Conservation (phyloP, 257 asterid species). For the Apocynum venetum region DNA sequence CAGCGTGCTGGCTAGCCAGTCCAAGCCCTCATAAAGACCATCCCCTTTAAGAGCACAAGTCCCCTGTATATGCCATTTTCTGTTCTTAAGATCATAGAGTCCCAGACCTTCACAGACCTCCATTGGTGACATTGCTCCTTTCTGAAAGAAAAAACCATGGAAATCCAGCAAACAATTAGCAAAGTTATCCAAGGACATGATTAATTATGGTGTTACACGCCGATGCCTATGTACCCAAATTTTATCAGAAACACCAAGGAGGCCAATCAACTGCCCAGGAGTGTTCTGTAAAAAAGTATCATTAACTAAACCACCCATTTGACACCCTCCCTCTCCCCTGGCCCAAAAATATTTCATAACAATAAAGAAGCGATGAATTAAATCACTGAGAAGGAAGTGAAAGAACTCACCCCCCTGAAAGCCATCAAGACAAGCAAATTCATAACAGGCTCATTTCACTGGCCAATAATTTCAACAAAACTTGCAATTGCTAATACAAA, state of each 20-base stretch:
- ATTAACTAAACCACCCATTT: background rate
- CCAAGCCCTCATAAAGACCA: slow-evolving; percentile 92
- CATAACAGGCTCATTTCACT: background rate
- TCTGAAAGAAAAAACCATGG: slow-evolving; percentile 35
- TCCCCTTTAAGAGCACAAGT: slow-evolving; percentile 90
- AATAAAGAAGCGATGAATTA: background rate
- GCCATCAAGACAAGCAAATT: background rate
- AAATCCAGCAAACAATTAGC: background rate
- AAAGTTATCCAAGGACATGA: background rate
- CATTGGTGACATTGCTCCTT: slow-evolving; percentile 91
- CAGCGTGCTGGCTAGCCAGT: slow-evolving; percentile 86
- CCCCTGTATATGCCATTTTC: slow-evolving; percentile 98
- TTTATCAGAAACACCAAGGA: background rate
- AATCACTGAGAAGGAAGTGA: background rate
- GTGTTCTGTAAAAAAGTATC: background rate
- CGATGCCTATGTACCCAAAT: background rate
- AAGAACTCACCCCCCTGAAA: background rate
- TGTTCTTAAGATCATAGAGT: slow-evolving; percentile 69
- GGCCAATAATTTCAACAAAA: background rate
- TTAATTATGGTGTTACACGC: background rate
- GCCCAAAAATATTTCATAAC: background rate
- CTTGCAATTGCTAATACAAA: background rate
- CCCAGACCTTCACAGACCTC: slow-evolving; percentile 96
- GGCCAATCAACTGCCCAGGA: background rate
- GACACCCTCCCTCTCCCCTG: background rate